Percentiles rank a stretch among this genome's conserved stretches.
phyloP scores from a whole-genome alignment of 1,284 basidiomycete genomes.

The Moniliophthora roreri region DNA sequence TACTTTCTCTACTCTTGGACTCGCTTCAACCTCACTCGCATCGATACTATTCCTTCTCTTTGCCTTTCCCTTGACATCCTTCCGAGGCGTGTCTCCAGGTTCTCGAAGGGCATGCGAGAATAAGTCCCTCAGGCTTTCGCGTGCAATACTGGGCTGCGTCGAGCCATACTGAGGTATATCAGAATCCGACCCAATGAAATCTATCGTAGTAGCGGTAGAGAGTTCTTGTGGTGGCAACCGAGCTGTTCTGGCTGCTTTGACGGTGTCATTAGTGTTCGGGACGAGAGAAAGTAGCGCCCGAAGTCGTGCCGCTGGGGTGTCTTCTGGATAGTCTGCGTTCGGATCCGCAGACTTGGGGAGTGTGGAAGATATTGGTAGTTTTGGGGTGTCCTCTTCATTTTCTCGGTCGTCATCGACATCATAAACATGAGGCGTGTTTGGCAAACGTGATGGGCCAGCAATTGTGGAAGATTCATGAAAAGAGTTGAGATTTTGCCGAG shows the following conservation, averaged over 20 bases:
- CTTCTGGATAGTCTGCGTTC: conserved; percentile 19
- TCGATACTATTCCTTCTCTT: conserved; percentile 59
- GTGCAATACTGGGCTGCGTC: conserved; percentile 47
- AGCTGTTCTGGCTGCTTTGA: conserved; percentile 28
- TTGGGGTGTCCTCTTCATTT: conserved; percentile 49
- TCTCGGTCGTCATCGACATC: conserved; percentile 41
- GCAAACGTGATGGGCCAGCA: conserved; percentile 22
- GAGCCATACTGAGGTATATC: conserved; percentile 44
- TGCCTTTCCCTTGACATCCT: conserved; percentile 22
- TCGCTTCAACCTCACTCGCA: conserved; percentile 58
- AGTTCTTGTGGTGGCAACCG: conserved; percentile 33
- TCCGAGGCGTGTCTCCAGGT: conserved; percentile 61
- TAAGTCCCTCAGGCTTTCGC: conserved; percentile 58
- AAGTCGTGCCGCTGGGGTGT: conserved; percentile 47
- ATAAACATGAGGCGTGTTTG: not conserved
- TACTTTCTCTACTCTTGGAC: conserved; percentile 42
- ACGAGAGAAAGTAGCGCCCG: conserved; percentile 54
- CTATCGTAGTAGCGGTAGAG: conserved; percentile 31
- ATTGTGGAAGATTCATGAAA: conserved; percentile 30
- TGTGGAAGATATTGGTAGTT: conserved; percentile 32
- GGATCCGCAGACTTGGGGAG: not conserved
- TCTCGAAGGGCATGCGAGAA: conserved; percentile 64
- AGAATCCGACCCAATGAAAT: conserved; percentile 57
- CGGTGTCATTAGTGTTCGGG: conserved; percentile 26
- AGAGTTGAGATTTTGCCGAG: conserved; percentile 33